phyloP scores from a whole-genome alignment of 2,329 filamentous ascomycete species.

The Aspergillus novofumigatus region DNA sequence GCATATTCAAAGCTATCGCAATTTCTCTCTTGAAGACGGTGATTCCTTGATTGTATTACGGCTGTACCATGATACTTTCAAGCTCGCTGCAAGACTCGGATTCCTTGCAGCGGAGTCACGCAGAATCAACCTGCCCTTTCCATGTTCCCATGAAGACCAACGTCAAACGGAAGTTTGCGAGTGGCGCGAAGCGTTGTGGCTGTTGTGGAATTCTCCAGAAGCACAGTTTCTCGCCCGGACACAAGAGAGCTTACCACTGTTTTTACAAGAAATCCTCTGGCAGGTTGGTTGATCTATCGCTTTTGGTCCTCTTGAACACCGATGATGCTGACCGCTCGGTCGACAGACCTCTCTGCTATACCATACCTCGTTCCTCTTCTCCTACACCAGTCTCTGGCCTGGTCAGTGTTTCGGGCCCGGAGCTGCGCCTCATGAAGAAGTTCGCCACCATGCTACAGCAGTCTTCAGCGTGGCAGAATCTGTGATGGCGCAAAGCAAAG shows the following conservation, averaged over 20 bases:
- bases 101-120: constrained; percentile 42
- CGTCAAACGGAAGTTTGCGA: constrained; percentile 33
- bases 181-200: constrained; percentile 34
- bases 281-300: constrained; percentile 33
- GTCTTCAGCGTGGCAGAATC: constrained; percentile 44
- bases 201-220: constrained; percentile 37
- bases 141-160: constrained; percentile 18
- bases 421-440: constrained; percentile 37
- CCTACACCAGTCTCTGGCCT: constrained; percentile 52
- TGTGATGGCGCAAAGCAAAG: constrained; percentile 34
- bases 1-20: constrained; percentile 30
- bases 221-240: constrained; percentile 34
- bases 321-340: constrained; percentile 7
- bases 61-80: constrained; percentile 44
- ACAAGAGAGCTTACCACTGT: constrained; percentile 33
- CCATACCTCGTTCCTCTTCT: constrained; percentile 49
- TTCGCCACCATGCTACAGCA: constrained; percentile 41
- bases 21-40: constrained; percentile 35
- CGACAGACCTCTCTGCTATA: constrained; percentile 39
- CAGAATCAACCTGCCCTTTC: constrained; percentile 25
- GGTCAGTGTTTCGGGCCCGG: constrained; percentile 42
- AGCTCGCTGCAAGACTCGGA: constrained; percentile 44
- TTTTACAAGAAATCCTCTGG: constrained; percentile 38
- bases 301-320: neutral
- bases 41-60: constrained; percentile 37